Evolutionary conservation across 2,329 filamentous ascomycete species (phyloP).

Genomic region (Sporothrix inflata): DNA sequence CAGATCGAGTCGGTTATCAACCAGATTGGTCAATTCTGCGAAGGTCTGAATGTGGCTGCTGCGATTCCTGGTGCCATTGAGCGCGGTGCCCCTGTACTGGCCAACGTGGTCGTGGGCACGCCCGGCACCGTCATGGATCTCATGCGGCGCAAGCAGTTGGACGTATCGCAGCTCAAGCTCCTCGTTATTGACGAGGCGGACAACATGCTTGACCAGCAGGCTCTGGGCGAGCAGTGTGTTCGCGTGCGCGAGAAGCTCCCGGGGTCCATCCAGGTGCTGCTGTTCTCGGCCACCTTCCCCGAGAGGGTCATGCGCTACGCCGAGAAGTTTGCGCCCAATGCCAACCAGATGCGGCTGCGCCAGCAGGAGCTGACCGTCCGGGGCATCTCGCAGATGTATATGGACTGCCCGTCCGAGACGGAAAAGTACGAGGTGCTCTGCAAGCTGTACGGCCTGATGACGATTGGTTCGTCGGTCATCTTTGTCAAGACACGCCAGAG

Average conservation of each 20-base stretch:
- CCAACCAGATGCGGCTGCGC: slow-evolving; percentile 84
- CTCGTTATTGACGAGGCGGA: slow-evolving; percentile 96
- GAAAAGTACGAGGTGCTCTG: slow-evolving; percentile 88
- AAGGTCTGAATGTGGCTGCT: slow-evolving; percentile 73
- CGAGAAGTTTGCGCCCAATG: slow-evolving; percentile 77
- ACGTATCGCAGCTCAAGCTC: slow-evolving; percentile 72
- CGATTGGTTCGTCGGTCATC: slow-evolving; percentile 95
- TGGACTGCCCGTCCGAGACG: slow-evolving; percentile 81
- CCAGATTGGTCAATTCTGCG: slow-evolving; percentile 82
- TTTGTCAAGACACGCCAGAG: slow-evolving; percentile 93
- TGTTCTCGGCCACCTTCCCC: slow-evolving; percentile 95
- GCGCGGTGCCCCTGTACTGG: slow-evolving; percentile 69
- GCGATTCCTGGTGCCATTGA: slow-evolving; percentile 79
- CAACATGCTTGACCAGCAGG: slow-evolving; percentile 97
- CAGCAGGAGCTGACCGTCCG: slow-evolving; percentile 93
- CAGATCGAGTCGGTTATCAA: slow-evolving; percentile 88
- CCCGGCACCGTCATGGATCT: slow-evolving; percentile 91
- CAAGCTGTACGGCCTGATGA: slow-evolving; percentile 94
- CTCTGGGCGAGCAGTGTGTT: slow-evolving; percentile 91
- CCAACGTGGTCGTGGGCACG: slow-evolving; percentile 86
- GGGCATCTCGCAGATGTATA: slow-evolving; percentile 96
- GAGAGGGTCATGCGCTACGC: slow-evolving; percentile 84
- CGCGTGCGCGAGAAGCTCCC: slow-evolving; percentile 84
- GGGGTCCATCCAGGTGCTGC: slow-evolving; percentile 76
- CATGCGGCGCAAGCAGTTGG: slow-evolving; percentile 75